Evolutionary conservation across 1,139 yeast genomes (phyloP), one percentile per base, ranked within the genome.

Genomic region (Pneumocystis carinii): DNA sequence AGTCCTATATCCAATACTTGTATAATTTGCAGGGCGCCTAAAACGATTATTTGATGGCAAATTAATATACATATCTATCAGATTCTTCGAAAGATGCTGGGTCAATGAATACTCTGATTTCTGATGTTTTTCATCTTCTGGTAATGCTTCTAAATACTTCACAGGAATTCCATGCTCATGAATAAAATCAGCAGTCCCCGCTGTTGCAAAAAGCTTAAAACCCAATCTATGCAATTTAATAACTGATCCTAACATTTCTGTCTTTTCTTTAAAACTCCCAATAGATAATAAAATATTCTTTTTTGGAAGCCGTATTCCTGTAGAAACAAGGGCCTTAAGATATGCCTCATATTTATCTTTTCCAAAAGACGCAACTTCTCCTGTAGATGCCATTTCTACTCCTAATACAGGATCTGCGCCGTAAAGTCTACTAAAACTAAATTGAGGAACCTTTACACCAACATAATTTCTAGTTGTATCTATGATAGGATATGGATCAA

Each of bases 341-440:
- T 94, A 94, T 39, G 98, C 98, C 78, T 94, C 98, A 72, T 90
- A 90, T 77, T 92, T 90, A 81, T 92, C 86, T 73, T 81, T 89
- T 72, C 98, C 99, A 74, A 94, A 90, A 68, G 95, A 84, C 63
- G 99, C 99, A 72, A 92, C 98, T 77, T 92, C 98, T 82, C 98
- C 98, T 67, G 98, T 92, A 36, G 97, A 90, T 53, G 98, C 97
- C 98, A 92, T 92, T 77, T 92, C 98, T 70, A 92, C 98, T 77
- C 98, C 98, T 70, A 92, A 81, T 66, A 92, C 90, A 63, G 98
- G 98, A 75, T 92, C 98, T 66, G 98, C 98, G 71, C 98, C 98
- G 62, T 97, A 90, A 71, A 92, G 83, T 76, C 98, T 85, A 59
- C 97, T 87, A 84, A 92, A 92, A 37, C 97, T 90, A 77, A 92